Evolutionary conservation across 345 rosid genomes (phyloP).

Genomic region (Geranium rotundifolium): DNA sequence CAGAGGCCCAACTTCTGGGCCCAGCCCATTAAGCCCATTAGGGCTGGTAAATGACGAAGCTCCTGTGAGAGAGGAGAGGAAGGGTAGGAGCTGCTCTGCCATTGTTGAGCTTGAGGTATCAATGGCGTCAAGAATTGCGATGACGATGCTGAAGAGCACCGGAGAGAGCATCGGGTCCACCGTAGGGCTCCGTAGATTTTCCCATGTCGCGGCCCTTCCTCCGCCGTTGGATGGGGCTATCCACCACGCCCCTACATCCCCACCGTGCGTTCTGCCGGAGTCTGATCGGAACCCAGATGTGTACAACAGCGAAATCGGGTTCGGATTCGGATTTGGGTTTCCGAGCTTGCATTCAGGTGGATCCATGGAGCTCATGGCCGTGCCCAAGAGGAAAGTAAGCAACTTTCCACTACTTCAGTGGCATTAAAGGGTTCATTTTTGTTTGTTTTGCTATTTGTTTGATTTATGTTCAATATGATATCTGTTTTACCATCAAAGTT

Average conservation of each 20-base stretch:
- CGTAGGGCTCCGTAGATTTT: slow-evolving; percentile 22
- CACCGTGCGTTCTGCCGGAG: slow-evolving; percentile 27
- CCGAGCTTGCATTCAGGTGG: slow-evolving; percentile 39
- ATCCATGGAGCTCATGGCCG: slow-evolving; percentile 90
- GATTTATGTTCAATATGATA: neutral
- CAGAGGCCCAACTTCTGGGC: too few species aligned
- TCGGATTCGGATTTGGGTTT: slow-evolving; percentile 27
- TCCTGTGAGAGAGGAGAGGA: too few species aligned
- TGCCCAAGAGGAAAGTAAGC: slow-evolving; percentile 64
- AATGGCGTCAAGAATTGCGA: slow-evolving; percentile 49
- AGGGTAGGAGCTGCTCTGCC: too few species aligned
- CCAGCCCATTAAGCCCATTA: too few species aligned
- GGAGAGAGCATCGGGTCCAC: slow-evolving; percentile 12
- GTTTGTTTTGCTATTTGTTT: too few species aligned
- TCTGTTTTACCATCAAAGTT: neutral
- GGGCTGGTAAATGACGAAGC: too few species aligned
- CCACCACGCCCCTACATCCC: slow-evolving; percentile 5
- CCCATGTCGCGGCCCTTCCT: slow-evolving; percentile 35
- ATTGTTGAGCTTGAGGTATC: too few species aligned
- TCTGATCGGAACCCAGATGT: slow-evolving; percentile 23
- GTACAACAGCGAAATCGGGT: slow-evolving; percentile 6
- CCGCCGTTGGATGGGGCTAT: slow-evolving; percentile 12
- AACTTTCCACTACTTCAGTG: neutral
- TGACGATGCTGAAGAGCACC: slow-evolving; percentile 27
- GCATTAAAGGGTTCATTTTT: neutral